Evolutionary conservation across 257 asterid species (phyloP), one percentile per base, ranked within the genome.

Genomic region (Nicotiana benthamiana): DNA sequence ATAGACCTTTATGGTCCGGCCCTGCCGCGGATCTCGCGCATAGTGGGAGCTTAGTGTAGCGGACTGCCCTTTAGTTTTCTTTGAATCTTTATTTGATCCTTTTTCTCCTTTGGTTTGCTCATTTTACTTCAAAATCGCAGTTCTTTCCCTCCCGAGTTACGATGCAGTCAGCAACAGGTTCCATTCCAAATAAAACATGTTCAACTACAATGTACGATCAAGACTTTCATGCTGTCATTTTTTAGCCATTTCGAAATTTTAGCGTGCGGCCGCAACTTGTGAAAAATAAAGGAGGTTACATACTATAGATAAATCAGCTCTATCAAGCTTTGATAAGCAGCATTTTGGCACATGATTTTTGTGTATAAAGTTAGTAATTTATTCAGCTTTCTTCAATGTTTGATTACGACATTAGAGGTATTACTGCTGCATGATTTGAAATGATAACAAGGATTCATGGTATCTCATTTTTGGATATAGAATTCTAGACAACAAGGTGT

Each of bases 71-170:
- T 6, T 36, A 36, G 46, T 36, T 51, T 51, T 51, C 16, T 4
- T 12, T 51, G 18, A 10, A 12, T 13, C 54, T 61, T 17, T 9
- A 20, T 18, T 40, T 76, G 22, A 53, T 52, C 6, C 20, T 43
- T 9, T 9, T 11, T 6, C 53, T 32, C 9, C 4, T 16, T 24
- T 12, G n/a, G 40, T 48, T 51, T 70, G 4, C 78, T 65, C 60
- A 63, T 74, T 79, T 54, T 40, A 28, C 64, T 5, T 30, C 36
- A 84, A 22, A 78, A 30, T 83, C 16, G 84, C 99, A 95, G 99
- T 92, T 88, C 85, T 87, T 70, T 87, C 87, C 80, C 86, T 93
- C 72, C 98, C 98, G 66, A 89, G 91, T 85, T 93, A 95, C n/a
- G 98, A 91, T 11, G 75, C 87, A 0, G 90, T 95, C 64, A 83